Evolutionary conservation across 208 protist genomes (phyloP).

Genomic region (Leishmania martiniquensis): DNA sequence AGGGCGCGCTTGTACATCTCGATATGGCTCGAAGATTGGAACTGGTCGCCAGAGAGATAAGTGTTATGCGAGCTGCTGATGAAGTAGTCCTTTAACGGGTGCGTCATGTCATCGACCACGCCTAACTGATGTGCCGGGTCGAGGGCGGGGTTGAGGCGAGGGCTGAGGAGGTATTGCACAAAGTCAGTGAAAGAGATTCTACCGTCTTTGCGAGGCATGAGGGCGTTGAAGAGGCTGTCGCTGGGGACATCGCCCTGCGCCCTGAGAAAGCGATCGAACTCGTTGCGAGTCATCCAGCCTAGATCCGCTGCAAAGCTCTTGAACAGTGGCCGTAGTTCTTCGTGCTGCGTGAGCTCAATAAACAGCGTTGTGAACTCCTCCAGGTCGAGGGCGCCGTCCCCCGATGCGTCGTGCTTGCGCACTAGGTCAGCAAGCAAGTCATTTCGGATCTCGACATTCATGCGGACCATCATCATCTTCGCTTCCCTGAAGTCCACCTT

Average conservation of each 20-base stretch:
- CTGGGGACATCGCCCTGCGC: slow-evolving; percentile 34
- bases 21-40: slow-evolving; percentile 49
- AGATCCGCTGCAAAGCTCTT: slow-evolving; percentile 22
- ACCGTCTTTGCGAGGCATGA: slow-evolving; percentile 21
- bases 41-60: slow-evolving; percentile 94
- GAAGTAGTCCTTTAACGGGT: slow-evolving; percentile 88
- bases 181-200: slow-evolving; percentile 42
- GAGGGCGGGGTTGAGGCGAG: slow-evolving; percentile 42
- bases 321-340: slow-evolving; percentile 48
- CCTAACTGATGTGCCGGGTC: slow-evolving; percentile 16
- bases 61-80: slow-evolving; percentile 96
- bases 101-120: slow-evolving; percentile 81
- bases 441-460: slow-evolving; percentile 49
- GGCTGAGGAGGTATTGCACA: slow-evolving; percentile 39
- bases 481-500: slow-evolving; percentile 50
- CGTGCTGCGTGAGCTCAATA: slow-evolving; percentile 38
- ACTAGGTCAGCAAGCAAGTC: slow-evolving; percentile 32
- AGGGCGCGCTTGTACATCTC: slow-evolving; percentile 76
- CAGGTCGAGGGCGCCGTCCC: slow-evolving; percentile 48
- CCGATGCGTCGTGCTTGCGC: slow-evolving; percentile 38
- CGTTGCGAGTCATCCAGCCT: slow-evolving; percentile 41
- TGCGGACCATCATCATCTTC: slow-evolving; percentile 46
- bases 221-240: slow-evolving; percentile 26
- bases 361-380: slow-evolving; percentile 62
- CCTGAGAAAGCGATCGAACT: slow-evolving; percentile 48